phyloP scores from a whole-genome alignment of 2,329 filamentous ascomycete genomes.

The Erysiphe pulchra region DNA sequence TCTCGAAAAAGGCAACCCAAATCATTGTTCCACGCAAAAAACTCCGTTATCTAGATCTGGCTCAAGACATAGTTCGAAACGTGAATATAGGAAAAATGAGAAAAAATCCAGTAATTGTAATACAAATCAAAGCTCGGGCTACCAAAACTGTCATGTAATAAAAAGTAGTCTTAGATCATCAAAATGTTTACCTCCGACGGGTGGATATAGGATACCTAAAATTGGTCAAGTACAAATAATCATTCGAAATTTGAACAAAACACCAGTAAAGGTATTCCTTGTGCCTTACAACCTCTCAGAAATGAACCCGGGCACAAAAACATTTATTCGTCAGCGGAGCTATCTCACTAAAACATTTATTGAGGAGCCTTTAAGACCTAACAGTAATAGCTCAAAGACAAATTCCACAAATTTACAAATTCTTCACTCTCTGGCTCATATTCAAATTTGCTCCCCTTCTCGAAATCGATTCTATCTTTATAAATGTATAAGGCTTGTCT shows the following conservation, averaged over 20 bases:
- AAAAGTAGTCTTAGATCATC: slow-evolving; percentile 25
- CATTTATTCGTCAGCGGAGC: slow-evolving; percentile 80
- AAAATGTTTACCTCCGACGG: slow-evolving; percentile 35
- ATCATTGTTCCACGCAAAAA: background rate
- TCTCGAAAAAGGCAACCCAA: slow-evolving; percentile 47
- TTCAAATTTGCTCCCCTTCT: slow-evolving; percentile 75
- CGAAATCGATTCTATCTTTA: slow-evolving; percentile 74
- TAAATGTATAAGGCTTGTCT: slow-evolving; percentile 79
- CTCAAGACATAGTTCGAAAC: background rate
- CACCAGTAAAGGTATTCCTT: slow-evolving; percentile 84
- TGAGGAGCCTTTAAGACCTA: slow-evolving; percentile 20
- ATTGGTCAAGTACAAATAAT: slow-evolving; percentile 90
- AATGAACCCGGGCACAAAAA: slow-evolving; percentile 88
- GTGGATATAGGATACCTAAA: slow-evolving; percentile 80
- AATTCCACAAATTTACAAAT: slow-evolving; percentile 38
- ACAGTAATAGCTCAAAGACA: slow-evolving; percentile 3
- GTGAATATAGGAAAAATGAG: background rate
- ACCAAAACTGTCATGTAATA: slow-evolving; percentile 20
- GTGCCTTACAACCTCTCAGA: slow-evolving; percentile 78
- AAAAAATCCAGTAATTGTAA: slow-evolving; percentile 3
- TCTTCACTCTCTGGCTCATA: slow-evolving; percentile 68
- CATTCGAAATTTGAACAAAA: slow-evolving; percentile 96
- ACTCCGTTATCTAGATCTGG: background rate
- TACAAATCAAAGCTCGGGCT: slow-evolving; percentile 9
- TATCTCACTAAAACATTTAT: slow-evolving; percentile 74